These are phyloP conservation scores for Volutella citrinella DNA, from an alignment of 2,329 filamentous ascomycete species.

Conservation along the genomic window DNA sequence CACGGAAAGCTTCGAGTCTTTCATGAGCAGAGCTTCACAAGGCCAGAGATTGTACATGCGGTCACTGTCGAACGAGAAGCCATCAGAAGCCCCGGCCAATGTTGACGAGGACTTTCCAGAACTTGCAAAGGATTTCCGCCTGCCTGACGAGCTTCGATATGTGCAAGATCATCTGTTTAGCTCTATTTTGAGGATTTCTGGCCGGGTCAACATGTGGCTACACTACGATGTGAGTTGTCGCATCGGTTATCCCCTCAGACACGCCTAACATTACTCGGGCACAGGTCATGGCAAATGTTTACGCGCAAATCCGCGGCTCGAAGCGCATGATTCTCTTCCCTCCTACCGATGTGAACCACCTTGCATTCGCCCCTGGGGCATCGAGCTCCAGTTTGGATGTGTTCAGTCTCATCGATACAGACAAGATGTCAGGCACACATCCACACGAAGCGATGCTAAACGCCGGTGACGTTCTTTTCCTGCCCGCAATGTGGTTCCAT, in stretches of 20 bases:
- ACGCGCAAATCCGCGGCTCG: slow-evolving; percentile 72
- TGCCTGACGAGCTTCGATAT: slow-evolving; percentile 60
- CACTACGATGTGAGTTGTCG: slow-evolving; percentile 71
- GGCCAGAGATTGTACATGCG: slow-evolving; percentile 74
- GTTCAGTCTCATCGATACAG: slow-evolving; percentile 49
- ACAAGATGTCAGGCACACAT: slow-evolving; percentile 46
- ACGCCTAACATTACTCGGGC: slow-evolving; percentile 3
- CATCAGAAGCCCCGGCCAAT: slow-evolving; percentile 67
- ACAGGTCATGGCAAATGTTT: slow-evolving; percentile 81
- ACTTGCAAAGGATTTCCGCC: slow-evolving; percentile 65
- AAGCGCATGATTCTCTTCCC: slow-evolving; percentile 78
- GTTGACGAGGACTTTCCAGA: slow-evolving; percentile 68
- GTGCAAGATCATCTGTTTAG: slow-evolving; percentile 67
- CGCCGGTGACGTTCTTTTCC: slow-evolving; percentile 74
- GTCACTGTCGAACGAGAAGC: slow-evolving; percentile 66
- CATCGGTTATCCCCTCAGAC: not conserved
- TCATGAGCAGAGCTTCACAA: slow-evolving; percentile 57
- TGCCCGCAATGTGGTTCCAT: slow-evolving; percentile 84
- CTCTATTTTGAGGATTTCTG: slow-evolving; percentile 76
- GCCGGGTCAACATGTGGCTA: slow-evolving; percentile 81
- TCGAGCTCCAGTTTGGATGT: slow-evolving; percentile 78
- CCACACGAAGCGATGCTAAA: slow-evolving; percentile 65
- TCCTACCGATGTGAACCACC: slow-evolving; percentile 66
- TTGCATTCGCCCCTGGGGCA: slow-evolving; percentile 71
- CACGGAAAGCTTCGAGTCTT: slow-evolving; percentile 63